Base-by-base conservation (phyloP, 75 land plant species). In the Cupressus sempervirens region DNA sequence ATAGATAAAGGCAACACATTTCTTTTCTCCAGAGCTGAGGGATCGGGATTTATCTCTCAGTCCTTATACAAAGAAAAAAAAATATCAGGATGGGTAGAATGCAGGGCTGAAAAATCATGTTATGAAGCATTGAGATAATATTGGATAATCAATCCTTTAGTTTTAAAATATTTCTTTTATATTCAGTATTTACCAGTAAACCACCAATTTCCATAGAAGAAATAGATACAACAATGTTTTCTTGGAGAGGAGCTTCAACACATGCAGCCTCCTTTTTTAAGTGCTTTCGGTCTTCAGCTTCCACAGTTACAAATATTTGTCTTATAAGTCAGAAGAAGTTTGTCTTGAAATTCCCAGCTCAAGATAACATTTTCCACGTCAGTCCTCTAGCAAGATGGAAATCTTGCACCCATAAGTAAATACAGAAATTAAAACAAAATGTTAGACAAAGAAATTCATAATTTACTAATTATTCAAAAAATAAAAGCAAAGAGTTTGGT, bases 1-100 rank as follows among this genome's bases (percentile, higher is more conserved):
- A 96, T 95, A 34, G 98, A 97, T 80, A 96, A 88, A 76, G 98
- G 97, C 89, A 96, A 86, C 4, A 97, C 97, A 91, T 96, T 96
- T 62, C 91, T 93, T 81, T 96, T 97, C 82, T 96, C 98, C 88
- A 96, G 83, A 6, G 89, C 91, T 32, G 90, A 88, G 81, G 93
- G 94, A 89, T 93, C 86, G 43, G 93, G 88, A 36, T 86, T 35
- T 23, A 68, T 84, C 88, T 83, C 84, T 89, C 56, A 96, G 88
- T 14, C 97, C 96, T 97, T 95, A 89, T 32, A 87, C 74, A 34
- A 76, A 53, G 62, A 82, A 52, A 82, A 53, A 46, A 0, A 82
- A 53, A 52, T 82, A 30, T 26, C 26, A 32, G 62, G 40, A 82
- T 18, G 53, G 16, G 20, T 48, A 82, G 23, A 48, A 82, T 52